Evolutionary conservation across 345 rosid genomes (phyloP), one percentile per base, ranked within the genome.

Genomic region (Lepidium africanum): DNA sequence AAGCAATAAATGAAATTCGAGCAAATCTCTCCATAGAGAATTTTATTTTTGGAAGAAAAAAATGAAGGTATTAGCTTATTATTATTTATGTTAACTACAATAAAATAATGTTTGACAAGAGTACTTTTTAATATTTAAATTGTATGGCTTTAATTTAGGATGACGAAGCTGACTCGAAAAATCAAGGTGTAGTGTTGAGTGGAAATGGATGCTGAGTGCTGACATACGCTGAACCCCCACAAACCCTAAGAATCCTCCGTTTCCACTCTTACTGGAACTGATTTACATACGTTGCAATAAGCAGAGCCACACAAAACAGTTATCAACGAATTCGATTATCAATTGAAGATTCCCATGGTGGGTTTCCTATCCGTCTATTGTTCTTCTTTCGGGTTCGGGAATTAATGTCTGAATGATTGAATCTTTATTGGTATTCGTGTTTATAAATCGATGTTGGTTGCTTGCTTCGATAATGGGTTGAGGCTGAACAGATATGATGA

Each of bases 281-380:
- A 21, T 17, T 5, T 27, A 50, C 1, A 15, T 27, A 52, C 69
- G 69, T 63, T 55, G 53, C 53, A 13, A 11, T 14, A 54, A 40
- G 23, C 42, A 67, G 16, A 67, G 58, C 63, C 69, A 37, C 57
- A 51, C 55, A 42, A 10, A 39, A n/a, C 9, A 1, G 36, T 47
- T 7, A 7, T 5, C 6, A 43, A 55, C 51, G 51, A 45, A 45
- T 11, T 63, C 59, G 42, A 63, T 46, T 46, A 12, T 14, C 11
- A n/a, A 43, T 42, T 5, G 55, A 36, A 60, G 47, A 43, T 59
- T 58, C 63, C 40, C 56, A 53, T 75, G 78, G 78, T 68, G 62
- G 21, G 51, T 61, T 72, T 32, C 36, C 65, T 54, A 15, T 42
- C 19, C 46, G 5, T 47, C 56, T 21, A n/a, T 33, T 32, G 10